Base-by-base conservation (phyloP, 805 yeast species). In the Candida adriatica region DNA sequence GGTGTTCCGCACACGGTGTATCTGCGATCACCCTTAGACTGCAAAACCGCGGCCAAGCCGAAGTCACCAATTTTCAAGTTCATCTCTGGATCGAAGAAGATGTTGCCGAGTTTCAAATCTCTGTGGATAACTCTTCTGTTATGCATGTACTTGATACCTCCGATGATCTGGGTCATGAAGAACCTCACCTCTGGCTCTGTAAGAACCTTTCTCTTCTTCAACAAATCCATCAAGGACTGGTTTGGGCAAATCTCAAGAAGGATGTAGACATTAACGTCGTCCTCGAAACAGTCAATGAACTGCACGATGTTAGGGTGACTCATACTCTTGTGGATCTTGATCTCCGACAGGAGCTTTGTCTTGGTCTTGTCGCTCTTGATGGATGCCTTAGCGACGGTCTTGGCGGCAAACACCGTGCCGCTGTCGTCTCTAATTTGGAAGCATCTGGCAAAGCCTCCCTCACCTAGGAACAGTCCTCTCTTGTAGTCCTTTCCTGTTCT, bases 381-480 rank as follows among this genome's bases (percentile, higher is more conserved):
- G 8, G 96, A 87, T 0, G 88, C 88, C 59, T 92, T 92, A 33
- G 99, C 98, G 22, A 92, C 94, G 0, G 98, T 94, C 54, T 92
- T 92, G 19, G 98, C 98, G 13, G 98, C 99, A 58, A 68, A 92
- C 2, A 84, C 71, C 50, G 75, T 74, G 21, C 97, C 97, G 43
- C 73, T 65, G 39, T 86, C 81, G 59, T 88, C 95, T 54, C 82
- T 85, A 68, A 92, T 92, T 57, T 92, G 96, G 62, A 92, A 92
- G 55, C 99, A 92, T 53, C 97, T 75, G 13, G 98, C 99, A 66
- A 92, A 92, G 0, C 99, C 99, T 39, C 99, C 99, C 62, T 90
- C 97, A 22, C 98, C 98, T 21, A 92, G 66, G 49, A 87, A 88
- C 38, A 68, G 68, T 2, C 97, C 97, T 53, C 97, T 73, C 42